Evolutionary conservation across 2,329 filamentous ascomycete species (phyloP), one percentile per base, ranked within the genome.

Genomic region (Phialophora tarda): DNA sequence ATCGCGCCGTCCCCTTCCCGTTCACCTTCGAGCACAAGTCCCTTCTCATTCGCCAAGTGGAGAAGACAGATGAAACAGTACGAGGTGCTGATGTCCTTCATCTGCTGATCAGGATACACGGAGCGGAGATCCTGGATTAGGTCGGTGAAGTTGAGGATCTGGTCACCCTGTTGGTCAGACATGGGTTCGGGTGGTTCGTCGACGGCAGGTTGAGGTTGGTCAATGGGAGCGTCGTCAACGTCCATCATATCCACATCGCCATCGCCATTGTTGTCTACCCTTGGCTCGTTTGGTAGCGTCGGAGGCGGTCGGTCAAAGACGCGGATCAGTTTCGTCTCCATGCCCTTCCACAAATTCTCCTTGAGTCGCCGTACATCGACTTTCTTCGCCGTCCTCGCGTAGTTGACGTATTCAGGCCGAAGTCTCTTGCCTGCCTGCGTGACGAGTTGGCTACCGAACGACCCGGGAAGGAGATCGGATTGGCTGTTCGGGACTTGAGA

Each of bases 31-130:
- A 97, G 90, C 26, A 90, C 84, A 47, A 97, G 82, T 0, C 93
- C 93, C 81, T 96, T 94, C 76, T 97, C 93, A 79, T 97, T 97
- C 66, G 93, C 93, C 74, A 97, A 77, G 79, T 97, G 93, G 71
- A 97, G 81, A 65, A 97, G 80, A 74, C 91, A 96, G 70, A 99
- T 99, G 80, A 98, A 99, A 77, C 95, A 96, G 72, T 86, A 90
- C 17, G 84, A 96, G 0, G 95, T 99, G 41, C 93, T 97, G 74
- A 99, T 98, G 78, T 99, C 95, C 67, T 90, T 88, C 88, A 99
- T 91, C 67, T 88, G 87, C 72, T 91, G 85, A 77, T 91, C 91
- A 11, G 93, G 89, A 75, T 99, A 99, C 7, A 97, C 92, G 4
- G 84, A 80, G 76, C 96, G 91, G 55, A 99, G 82, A 68, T 89